These are phyloP conservation scores for Aureobasidium pullulans DNA, from an alignment of 2,329 filamentous ascomycete genomes.

Conservation along the genomic window DNA sequence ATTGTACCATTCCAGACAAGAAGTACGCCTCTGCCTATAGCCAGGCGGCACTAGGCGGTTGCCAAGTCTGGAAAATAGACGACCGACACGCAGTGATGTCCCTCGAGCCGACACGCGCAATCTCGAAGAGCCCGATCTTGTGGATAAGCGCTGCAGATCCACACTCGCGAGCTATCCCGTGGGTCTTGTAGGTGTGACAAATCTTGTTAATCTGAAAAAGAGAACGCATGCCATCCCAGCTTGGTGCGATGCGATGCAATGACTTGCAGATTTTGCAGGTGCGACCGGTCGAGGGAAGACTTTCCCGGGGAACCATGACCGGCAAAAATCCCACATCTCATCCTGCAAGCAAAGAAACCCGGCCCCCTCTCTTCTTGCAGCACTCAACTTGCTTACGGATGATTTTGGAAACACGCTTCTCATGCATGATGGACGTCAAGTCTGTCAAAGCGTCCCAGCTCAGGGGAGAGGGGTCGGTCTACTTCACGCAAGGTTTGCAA, in stretches of 20 bases:
- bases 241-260: not conserved
- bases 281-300: not conserved
- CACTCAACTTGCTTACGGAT: not conserved
- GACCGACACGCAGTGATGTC: not conserved
- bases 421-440: conserved; percentile 6
- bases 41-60: not conserved
- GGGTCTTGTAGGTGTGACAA: conserved; percentile 7
- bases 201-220: not conserved
- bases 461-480: not conserved
- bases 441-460: not conserved
- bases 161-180: not conserved
- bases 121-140: not conserved
- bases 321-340: not conserved
- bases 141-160: conserved; percentile 9
- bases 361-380: not conserved
- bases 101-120: conserved; percentile 3
- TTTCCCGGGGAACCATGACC: conserved; percentile 3
- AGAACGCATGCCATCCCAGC: not conserved
- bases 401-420: not conserved
- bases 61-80: not conserved
- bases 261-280: conserved; percentile 6
- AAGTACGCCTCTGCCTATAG: not conserved
- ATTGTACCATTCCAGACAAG: not conserved
- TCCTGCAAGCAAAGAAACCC: not conserved
- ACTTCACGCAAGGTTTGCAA: not conserved